Conservation (phyloP, 140 eudicot genomes). For the Erigeron philadelphicus region DNA sequence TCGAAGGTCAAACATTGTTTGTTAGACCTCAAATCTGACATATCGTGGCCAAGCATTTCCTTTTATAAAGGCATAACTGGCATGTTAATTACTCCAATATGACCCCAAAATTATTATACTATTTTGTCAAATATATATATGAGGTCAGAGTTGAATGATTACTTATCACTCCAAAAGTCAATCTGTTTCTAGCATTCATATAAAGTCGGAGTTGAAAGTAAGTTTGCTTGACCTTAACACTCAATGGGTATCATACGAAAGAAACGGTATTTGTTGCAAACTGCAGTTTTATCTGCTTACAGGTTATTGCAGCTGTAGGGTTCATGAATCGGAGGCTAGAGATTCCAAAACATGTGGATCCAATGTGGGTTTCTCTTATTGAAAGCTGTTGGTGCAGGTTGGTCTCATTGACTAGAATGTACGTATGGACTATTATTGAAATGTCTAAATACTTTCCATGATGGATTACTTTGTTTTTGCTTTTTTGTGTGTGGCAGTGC, state of each 20-base stretch:
- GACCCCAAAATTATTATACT: no score
- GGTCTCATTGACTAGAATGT: conserved; percentile 3
- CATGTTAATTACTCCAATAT: no score
- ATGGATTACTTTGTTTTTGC: neutral
- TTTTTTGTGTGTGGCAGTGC: conserved; percentile 31
- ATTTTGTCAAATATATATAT: no score
- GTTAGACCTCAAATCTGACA: no score
- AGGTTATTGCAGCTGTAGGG: conserved; percentile 79
- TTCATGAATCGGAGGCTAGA: conserved; percentile 69
- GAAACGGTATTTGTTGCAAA: neutral
- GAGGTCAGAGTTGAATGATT: no score
- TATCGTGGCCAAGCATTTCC: no score
- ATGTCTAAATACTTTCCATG: neutral
- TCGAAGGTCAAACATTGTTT: no score
- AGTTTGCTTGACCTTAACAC: no score
- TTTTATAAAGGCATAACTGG: no score
- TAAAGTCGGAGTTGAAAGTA: neutral
- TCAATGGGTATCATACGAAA: no score
- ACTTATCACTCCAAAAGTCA: no score
- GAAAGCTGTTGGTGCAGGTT: conserved; percentile 77
- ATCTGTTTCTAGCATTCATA: no score
- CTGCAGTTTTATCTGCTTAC: neutral
- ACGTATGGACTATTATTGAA: neutral
- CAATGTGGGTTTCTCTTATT: conserved; percentile 63
- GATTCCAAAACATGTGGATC: conserved; percentile 67